A percentile compares a stretch with the other conserved stretches of the same genome.
These are phyloP conservation scores for Solanum hybrid DNA, from an alignment of 305 asterid species.

Conservation along the genomic window DNA sequence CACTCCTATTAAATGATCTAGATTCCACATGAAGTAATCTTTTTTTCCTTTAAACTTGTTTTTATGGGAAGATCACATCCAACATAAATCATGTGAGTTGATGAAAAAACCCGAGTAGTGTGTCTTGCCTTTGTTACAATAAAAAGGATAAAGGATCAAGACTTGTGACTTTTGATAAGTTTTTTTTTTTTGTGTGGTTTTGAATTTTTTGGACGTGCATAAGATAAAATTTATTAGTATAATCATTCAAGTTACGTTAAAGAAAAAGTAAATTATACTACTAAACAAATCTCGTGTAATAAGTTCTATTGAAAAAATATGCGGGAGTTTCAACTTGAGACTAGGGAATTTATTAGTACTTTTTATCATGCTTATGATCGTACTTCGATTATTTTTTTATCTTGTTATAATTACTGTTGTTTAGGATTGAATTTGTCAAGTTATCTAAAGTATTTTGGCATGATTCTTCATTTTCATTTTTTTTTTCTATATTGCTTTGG, in stretches of 20 bases:
- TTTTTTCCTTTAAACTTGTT: neutral
- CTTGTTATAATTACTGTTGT: neutral
- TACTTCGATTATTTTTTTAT: neutral
- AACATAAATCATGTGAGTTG: neutral
- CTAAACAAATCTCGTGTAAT: too few relatives aligned
- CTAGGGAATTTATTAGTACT: neutral
- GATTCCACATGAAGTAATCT: neutral
- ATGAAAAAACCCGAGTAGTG: neutral
- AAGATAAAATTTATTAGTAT: too few relatives aligned
- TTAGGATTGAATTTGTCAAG: too few relatives aligned
- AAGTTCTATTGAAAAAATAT: neutral
- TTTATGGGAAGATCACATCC: neutral
- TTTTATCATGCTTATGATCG: neutral
- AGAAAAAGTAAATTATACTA: too few relatives aligned
- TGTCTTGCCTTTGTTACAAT: neutral
- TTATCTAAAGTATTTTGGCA: too few relatives aligned
- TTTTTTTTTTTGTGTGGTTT: too few relatives aligned
- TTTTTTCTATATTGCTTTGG: neutral
- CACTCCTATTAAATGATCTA: neutral
- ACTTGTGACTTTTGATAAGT: neutral
- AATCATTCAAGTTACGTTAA: neutral
- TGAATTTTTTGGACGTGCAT: neutral
- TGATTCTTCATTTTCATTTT: too few relatives aligned
- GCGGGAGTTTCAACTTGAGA: neutral
- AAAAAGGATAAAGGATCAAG: neutral